phyloP scores from a whole-genome alignment of 2,329 filamentous ascomycete genomes.

The Fusarium bulbicola region DNA sequence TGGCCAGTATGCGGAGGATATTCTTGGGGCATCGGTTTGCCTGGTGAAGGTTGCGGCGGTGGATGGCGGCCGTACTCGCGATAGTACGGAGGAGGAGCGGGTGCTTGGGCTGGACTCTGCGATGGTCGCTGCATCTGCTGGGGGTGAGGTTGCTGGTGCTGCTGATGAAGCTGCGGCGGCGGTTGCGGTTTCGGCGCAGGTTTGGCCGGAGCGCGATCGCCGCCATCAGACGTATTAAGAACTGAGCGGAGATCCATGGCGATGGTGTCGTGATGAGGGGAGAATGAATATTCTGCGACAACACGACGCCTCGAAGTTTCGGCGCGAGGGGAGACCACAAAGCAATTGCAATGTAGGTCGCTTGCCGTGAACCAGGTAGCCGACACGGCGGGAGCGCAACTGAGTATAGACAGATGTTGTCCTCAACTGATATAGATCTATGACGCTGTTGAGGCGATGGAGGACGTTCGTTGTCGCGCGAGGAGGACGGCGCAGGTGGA shows the following conservation, averaged over 20 bases:
- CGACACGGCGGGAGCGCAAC: constrained; percentile 35
- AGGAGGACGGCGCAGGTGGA: constrained; percentile 42
- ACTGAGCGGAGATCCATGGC: constrained; percentile 64
- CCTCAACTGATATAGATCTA: constrained; percentile 9
- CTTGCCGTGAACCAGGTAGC: constrained; percentile 27
- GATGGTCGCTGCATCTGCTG: constrained; percentile 54
- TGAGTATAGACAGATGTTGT: not conserved
- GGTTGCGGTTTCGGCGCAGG: constrained; percentile 47
- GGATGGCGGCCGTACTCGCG: constrained; percentile 58
- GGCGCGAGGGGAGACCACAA: constrained; percentile 32
- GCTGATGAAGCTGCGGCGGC: constrained; percentile 43
- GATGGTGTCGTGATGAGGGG: not conserved
- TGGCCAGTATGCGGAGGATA: constrained; percentile 49
- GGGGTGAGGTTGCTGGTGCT: constrained; percentile 47
- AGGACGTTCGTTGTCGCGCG: constrained; percentile 38
- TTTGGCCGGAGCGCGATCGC: constrained; percentile 50
- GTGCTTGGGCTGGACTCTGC: constrained; percentile 49
- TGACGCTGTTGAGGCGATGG: constrained; percentile 18
- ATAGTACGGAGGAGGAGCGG: constrained; percentile 52
- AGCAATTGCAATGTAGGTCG: constrained; percentile 33
- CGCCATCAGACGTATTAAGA: constrained; percentile 62
- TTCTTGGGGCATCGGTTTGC: constrained; percentile 56
- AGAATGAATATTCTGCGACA: constrained; percentile 25
- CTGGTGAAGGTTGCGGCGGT: constrained; percentile 61
- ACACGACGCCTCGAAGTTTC: constrained; percentile 22